Evolutionary conservation across 352 stramenopile species (phyloP), one percentile per base, ranked within the genome.

Genomic region (Phytopythium delawarense): DNA sequence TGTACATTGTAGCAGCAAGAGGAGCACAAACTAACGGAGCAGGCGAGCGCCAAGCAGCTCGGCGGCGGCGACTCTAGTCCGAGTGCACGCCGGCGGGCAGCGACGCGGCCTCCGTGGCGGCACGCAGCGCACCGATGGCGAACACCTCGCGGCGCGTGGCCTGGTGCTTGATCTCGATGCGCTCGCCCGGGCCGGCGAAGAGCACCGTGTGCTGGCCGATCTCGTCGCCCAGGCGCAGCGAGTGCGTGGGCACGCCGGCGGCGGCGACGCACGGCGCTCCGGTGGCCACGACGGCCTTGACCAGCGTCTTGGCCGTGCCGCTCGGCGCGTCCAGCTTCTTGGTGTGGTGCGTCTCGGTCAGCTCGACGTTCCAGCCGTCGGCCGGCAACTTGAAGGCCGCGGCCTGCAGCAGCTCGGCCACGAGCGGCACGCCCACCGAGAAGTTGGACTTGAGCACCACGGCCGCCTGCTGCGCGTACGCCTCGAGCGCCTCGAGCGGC

Each of bases 141-240:
- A 95, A 92, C 50, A 95, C 86, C 62, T 95, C 81, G 37, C 86
- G 77, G 48, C 81, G 77, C 44, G 80, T 88, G 34, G 86, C 84
- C 63, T 89, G 81, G 74, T 95, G 84, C 70, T 81, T 88, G 66
- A 92, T 88, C 75, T 95, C 82, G 62, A 92, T 89, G 62, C 86
- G 84, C 63, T 95, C 82, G 46, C 81, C 83, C 7, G 81, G 79
- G 37, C 84, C 79, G 32, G 84, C 84, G 61, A 93, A 95, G 54
- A 89, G 76, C 61, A 91, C 80, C 7, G 80, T 93, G 76, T 95
- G 86, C 68, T 91, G 79, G 35, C 86, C 86, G 49, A 95, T 79
- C 64, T 93, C 86, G 58, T 91, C 84, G 16, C 86, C 86, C 1
- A 95, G 74, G 54, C 86, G 86, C 63, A 93, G 66, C 30, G 82